Conservation (phyloP, 371 early-diverging fungal genomes). For the Spiromyces aspiralis region DNA sequence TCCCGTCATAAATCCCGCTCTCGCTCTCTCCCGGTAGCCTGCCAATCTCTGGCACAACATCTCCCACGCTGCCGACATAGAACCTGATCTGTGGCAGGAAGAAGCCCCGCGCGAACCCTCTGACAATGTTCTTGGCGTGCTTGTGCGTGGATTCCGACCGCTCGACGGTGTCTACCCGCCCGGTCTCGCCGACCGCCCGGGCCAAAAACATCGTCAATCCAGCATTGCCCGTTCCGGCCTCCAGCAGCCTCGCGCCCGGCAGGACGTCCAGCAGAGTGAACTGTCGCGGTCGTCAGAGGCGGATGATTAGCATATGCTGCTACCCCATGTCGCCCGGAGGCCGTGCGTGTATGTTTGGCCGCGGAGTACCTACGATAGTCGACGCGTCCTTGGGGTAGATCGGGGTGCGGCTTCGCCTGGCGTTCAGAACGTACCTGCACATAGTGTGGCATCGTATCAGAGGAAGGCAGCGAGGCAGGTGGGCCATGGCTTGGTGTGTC, state of each 20-base stretch:
- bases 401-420: constrained; percentile 44
- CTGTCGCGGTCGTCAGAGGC: too few species aligned
- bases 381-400: constrained; percentile 63
- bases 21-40: constrained; percentile 1
- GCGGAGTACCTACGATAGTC: too few species aligned
- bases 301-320: too few species aligned
- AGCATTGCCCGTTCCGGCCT: constrained; percentile 65
- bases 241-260: constrained; percentile 44
- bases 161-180: constrained; percentile 45
- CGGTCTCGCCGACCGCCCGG: constrained; percentile 32
- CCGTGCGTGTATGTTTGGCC: too few species aligned
- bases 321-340: too few species aligned
- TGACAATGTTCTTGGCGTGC: constrained; percentile 38
- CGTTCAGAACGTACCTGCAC: constrained; percentile 41
- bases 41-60: constrained; percentile 8
- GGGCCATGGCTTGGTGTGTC: too few species aligned
- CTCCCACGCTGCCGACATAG: constrained; percentile 32
- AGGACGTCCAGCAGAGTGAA: constrained; percentile 43
- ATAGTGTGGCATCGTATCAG: too few species aligned
- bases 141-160: constrained; percentile 29
- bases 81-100: constrained; percentile 33
- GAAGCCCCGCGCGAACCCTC: constrained; percentile 36
- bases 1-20: constrained; percentile 34
- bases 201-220: constrained; percentile 50
- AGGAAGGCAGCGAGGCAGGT: too few species aligned